Conservation (phyloP, 106 monocot genomes). For the Posidonia australis region DNA sequence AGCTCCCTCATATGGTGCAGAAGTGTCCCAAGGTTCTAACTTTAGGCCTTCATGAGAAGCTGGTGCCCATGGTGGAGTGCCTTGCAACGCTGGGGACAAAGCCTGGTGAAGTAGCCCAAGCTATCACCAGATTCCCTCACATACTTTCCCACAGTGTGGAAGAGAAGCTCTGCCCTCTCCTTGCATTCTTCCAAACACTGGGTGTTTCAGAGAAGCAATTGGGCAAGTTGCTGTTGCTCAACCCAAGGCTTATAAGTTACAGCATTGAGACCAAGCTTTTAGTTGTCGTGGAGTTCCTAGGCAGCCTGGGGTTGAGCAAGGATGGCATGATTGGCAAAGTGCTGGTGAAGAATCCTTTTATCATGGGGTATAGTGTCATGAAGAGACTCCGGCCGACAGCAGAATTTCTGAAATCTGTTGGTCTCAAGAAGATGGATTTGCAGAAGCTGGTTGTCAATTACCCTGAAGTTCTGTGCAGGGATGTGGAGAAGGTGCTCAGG, state of each 20-base stretch:
- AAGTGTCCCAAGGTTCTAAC: conserved; percentile 84
- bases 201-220: conserved; percentile 52
- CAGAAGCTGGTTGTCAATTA: conserved; percentile 45
- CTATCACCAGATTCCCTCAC: conserved; percentile 71
- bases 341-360: conserved; percentile 66
- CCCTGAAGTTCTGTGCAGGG: conserved; percentile 67
- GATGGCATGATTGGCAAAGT: conserved; percentile 52
- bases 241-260: conserved; percentile 89
- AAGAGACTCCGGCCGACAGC: conserved; percentile 59
- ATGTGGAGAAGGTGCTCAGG: conserved; percentile 54
- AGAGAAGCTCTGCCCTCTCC: conserved; percentile 84
- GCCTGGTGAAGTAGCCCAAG: conserved; percentile 43
- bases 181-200: conserved; percentile 74
- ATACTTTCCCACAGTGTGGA: conserved; percentile 75
- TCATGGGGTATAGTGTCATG: conserved; percentile 83
- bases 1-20: conserved; percentile 53
- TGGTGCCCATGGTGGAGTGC: conserved; percentile 65
- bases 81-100: conserved; percentile 52
- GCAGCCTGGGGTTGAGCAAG: conserved; percentile 33
- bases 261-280: conserved; percentile 68
- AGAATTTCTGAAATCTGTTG: conserved; percentile 68
- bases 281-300: conserved; percentile 43
- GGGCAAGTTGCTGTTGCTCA: conserved; percentile 55
- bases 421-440: conserved; percentile 39
- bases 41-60: conserved; percentile 41